Conservation (phyloP, 768 basidiomycete species). For the Harrya chromipes region DNA sequence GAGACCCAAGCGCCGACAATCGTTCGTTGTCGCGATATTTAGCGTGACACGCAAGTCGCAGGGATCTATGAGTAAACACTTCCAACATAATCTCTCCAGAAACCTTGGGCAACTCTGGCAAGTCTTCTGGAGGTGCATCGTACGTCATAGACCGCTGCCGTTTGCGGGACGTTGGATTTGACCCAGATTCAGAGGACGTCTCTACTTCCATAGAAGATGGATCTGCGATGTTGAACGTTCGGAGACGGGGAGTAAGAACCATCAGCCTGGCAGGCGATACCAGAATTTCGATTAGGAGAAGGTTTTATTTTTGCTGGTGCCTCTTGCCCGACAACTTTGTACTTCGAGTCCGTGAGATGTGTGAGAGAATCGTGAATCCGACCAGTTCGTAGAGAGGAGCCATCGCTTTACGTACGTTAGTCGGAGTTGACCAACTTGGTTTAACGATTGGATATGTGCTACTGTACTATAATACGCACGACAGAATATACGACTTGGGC, state of each 20-base stretch:
- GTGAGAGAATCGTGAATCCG: slow-evolving; percentile 20
- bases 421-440: slow-evolving; percentile 11
- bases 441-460: neutral
- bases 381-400: slow-evolving; percentile 19
- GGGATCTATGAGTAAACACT: slow-evolving; percentile 67
- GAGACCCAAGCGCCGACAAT: slow-evolving; percentile 48
- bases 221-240: slow-evolving; percentile 33
- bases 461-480: neutral
- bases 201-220: slow-evolving; percentile 34
- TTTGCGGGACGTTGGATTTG: slow-evolving; percentile 33
- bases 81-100: slow-evolving; percentile 56
- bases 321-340: slow-evolving; percentile 14
- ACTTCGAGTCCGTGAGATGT: slow-evolving; percentile 16
- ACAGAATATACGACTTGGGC: slow-evolving; percentile 1
- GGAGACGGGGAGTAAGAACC: slow-evolving; percentile 36
- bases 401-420: slow-evolving; percentile 24
- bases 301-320: slow-evolving; percentile 20
- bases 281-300: slow-evolving; percentile 8
- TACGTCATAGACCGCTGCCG: slow-evolving; percentile 35
- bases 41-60: slow-evolving; percentile 43
- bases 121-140: slow-evolving; percentile 26
- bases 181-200: slow-evolving; percentile 21
- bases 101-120: slow-evolving; percentile 48
- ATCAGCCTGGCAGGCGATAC: slow-evolving; percentile 21
- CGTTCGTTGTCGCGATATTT: slow-evolving; percentile 57